A percentile compares a stretch with the other conserved stretches of the same genome.
phyloP scores from a whole-genome alignment of 805 yeast species.

The Metschnikowia reukaufii region DNA sequence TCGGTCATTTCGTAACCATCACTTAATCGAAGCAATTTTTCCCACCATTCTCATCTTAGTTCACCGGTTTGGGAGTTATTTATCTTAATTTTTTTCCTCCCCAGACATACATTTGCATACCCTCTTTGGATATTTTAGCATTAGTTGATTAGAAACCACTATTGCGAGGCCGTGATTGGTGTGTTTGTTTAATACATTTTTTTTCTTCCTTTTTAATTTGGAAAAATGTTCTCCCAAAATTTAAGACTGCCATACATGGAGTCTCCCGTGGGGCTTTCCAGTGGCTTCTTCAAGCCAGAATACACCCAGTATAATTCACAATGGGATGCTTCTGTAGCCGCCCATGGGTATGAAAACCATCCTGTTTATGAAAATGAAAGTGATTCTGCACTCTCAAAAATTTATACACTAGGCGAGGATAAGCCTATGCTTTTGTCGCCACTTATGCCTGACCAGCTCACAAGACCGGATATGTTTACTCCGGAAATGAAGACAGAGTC shows the following conservation, averaged over 20 bases:
- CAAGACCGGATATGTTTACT: conserved; percentile 7
- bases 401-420: conserved; percentile 6
- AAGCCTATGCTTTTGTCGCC: conserved; percentile 9
- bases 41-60: not conserved
- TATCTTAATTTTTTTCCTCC: not conserved
- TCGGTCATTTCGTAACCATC: conserved; percentile 7
- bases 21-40: conserved; percentile 1
- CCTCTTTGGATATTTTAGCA: not conserved
- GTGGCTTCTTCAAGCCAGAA: conserved; percentile 11
- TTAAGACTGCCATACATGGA: conserved; percentile 13
- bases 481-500: conserved; percentile 9
- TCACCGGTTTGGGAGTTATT: not conserved
- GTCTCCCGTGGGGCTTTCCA: conserved; percentile 9
- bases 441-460: conserved; percentile 6
- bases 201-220: not conserved
- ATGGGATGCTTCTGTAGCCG: conserved; percentile 2
- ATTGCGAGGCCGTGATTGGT: not conserved
- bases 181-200: not conserved
- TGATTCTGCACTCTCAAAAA: conserved; percentile 9
- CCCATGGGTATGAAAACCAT: conserved; percentile 4
- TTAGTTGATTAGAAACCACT: not conserved
- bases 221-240: conserved; percentile 11
- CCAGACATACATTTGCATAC: not conserved
- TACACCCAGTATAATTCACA: conserved; percentile 8
- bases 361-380: conserved; percentile 6